These are phyloP conservation scores for Crotalaria pallida DNA, from an alignment of 306 rosid species.

Conservation along the genomic window DNA sequence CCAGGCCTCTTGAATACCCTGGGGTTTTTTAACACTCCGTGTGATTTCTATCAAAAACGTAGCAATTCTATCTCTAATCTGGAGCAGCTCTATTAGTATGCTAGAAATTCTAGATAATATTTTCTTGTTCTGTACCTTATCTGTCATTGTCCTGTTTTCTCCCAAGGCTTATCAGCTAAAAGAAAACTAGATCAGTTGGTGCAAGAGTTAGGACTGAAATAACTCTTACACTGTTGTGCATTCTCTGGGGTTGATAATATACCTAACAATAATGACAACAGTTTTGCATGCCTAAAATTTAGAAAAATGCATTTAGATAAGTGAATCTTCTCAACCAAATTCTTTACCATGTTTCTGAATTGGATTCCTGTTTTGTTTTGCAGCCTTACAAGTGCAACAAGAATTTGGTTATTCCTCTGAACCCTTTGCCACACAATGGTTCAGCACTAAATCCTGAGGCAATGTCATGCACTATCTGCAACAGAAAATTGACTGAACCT, in stretches of 20 bases:
- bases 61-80: too few species aligned
- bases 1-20: too few species aligned
- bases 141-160: too few species aligned
- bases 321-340: background rate
- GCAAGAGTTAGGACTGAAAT: background rate
- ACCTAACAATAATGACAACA: background rate
- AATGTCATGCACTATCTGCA: conserved; percentile 33
- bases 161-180: too few species aligned
- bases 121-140: too few species aligned
- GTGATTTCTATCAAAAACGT: too few species aligned
- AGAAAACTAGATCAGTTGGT: background rate
- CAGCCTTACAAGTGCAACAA: conserved; percentile 42
- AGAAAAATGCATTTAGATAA: background rate
- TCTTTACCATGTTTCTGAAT: background rate
- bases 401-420: conserved; percentile 34
- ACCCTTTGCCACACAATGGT: conserved; percentile 32
- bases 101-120: too few species aligned
- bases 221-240: background rate
- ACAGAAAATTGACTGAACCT: conserved; percentile 32
- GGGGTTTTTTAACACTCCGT: too few species aligned
- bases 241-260: background rate
- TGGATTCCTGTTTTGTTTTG: conserved; percentile 2
- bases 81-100: too few species aligned
- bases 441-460: background rate
- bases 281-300: background rate